phyloP scores from a whole-genome alignment of 1,139 yeast species.

The Magnusiomyces magnusii region DNA sequence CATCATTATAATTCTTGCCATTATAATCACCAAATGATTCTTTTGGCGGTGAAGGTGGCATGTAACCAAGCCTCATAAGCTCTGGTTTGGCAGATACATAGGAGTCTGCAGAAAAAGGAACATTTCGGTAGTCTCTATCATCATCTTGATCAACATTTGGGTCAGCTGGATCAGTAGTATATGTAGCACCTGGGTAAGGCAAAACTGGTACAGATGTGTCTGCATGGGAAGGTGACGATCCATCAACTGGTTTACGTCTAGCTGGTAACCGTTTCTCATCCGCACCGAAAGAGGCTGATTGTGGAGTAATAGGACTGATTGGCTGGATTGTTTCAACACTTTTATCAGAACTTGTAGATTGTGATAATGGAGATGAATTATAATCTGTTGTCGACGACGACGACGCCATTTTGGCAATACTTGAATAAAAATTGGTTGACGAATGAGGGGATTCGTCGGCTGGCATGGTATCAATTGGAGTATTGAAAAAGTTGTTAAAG shows the following conservation, averaged over 20 bases:
- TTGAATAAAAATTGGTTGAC: background rate
- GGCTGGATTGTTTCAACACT: constrained; percentile 1
- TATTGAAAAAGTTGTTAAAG: constrained; percentile 12
- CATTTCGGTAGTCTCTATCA: background rate
- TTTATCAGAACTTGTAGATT: constrained; percentile 9
- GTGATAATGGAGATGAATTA: constrained; percentile 10
- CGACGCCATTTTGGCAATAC: background rate
- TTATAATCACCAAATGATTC: background rate
- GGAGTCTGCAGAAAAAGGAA: constrained; percentile 7
- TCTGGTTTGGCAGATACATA: constrained; percentile 2
- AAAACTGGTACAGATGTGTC: constrained; percentile 19
- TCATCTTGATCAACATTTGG: background rate
- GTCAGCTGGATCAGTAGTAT: constrained; percentile 17
- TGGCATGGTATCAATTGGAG: background rate
- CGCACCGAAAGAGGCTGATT: background rate
- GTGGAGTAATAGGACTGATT: background rate
- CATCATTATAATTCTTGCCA: background rate
- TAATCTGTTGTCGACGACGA: background rate
- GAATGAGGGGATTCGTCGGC: background rate
- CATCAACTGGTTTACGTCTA: constrained; percentile 7
- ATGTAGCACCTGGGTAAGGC: constrained; percentile 16
- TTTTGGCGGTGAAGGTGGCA: constrained; percentile 3
- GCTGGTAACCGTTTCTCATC: background rate
- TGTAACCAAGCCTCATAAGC: background rate
- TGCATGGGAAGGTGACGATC: background rate